Base-by-base conservation (phyloP, 257 asterid genomes). In the Echium plantagineum region DNA sequence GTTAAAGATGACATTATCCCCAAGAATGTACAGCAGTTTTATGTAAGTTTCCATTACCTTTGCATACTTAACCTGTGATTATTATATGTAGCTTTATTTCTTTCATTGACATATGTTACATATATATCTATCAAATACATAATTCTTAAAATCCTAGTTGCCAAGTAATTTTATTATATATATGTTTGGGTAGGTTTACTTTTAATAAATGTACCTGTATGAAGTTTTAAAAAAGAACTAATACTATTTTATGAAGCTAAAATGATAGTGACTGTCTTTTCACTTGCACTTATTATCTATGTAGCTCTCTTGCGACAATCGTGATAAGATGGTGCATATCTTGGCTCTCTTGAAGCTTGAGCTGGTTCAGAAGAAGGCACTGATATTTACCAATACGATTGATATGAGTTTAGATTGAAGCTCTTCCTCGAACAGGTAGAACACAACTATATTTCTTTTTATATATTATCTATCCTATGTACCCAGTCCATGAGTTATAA, bases 351-450 rank as follows among this genome's bases (percentile, higher is more conserved):
- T 89, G 76, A 86, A 85, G 83, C 74, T 84, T 62, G 89, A 83
- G 84, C 80, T 88, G 67, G 74, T 93, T 68, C 94, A 86, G 74
- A 89, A 84, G 78, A 93, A 80, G 85, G 96, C 84, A 68, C 79
- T 93, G 78, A 83, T 86, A 63, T 93, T 89, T 76, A 77, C 96
- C 22, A 93, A 93, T 70, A 67, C 97, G 32, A 84, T 93, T 69
- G 95, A 93, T 73, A 83, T 71, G 87, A 77, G 97, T 76, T 93
- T 76, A 86, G 89, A 67, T 70, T 93, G 79, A 93, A 81, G 84
- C 79, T 93, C 54, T 93, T 89, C 81, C 66, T 93, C 67, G 98
- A 93, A 72, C 95, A 89, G 98, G 98, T 88, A 82, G 9, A 48
- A 31, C 58, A 21, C 28, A 18, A 1, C 26, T 19, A 60, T 7